These are phyloP conservation scores for Sporobolus alterniflorus DNA, from an alignment of 202 grass and related monocot species.

Conservation along the genomic window DNA sequence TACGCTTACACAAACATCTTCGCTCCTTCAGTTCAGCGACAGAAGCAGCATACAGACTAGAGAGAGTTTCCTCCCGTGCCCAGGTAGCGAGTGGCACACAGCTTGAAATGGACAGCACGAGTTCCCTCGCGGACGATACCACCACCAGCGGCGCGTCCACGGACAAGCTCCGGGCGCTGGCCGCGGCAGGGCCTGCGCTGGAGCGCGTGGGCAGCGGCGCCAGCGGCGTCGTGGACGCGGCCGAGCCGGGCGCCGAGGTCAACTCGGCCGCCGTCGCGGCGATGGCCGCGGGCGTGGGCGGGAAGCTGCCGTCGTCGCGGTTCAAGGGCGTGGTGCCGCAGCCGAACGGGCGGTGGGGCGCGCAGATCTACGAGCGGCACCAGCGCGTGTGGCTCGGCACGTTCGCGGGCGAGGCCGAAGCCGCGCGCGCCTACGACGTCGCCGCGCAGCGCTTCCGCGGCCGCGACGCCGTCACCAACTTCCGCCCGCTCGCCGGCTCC, in stretches of 20 bases:
- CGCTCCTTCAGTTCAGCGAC: neutral
- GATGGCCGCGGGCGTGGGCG: neutral
- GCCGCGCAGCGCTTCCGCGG: conserved; percentile 89
- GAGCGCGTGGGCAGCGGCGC: conserved; percentile 58
- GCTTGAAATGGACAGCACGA: conserved; percentile 51
- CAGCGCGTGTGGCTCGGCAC: conserved; percentile 95
- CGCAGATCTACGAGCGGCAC: conserved; percentile 97
- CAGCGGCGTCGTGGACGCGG: conserved; percentile 53
- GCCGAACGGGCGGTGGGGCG: conserved; percentile 94
- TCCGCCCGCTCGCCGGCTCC: conserved; percentile 57
- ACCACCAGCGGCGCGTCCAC: conserved; percentile 21
- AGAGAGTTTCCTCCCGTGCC: neutral
- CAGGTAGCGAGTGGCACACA: neutral
- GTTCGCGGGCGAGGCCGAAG: conserved; percentile 59
- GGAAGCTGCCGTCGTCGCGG: conserved; percentile 74
- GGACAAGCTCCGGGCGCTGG: conserved; percentile 55
- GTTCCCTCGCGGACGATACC: conserved; percentile 53
- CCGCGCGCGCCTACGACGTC: conserved; percentile 76
- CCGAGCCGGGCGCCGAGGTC: conserved; percentile 50
- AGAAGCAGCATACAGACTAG: neutral
- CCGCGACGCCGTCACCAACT: conserved; percentile 86
- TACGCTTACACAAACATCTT: neutral
- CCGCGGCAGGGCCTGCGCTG: neutral
- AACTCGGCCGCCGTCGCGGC: conserved; percentile 2
- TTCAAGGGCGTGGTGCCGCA: conserved; percentile 95